Evolutionary conservation across 2,329 filamentous ascomycete genomes (phyloP), one percentile per base, ranked within the genome.

Genomic region (Corinectria fuckeliana): DNA sequence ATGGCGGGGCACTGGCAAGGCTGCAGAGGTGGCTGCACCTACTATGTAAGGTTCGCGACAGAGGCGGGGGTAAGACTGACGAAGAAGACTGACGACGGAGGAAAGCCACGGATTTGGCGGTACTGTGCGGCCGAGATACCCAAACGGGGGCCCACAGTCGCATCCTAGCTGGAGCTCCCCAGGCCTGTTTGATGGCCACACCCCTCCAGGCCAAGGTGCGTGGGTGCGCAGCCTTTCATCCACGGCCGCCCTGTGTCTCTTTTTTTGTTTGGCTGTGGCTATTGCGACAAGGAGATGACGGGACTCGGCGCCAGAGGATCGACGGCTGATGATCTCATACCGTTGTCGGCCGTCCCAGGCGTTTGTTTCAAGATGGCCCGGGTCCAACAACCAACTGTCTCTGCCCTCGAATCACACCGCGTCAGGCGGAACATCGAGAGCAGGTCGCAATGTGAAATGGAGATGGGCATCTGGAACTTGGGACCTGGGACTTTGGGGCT

Each of bases 251-350:
- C 21, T 55, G 42, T 50, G 10, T 11, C 60, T 54, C 63, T 58
- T 64, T 21, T 14, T 45, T 53, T 68, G 41, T 50, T 57, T 42
- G 59, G 62, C 64, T 62, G 52, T 58, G 60, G 42, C 60, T 57
- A 64, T 57, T 65, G 60, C 23, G 8, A 45, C 61, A 64, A 54
- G 63, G 66, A 67, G 67, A 64, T 63, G 67, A 63, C 65, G 67
- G 67, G 67, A 70, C 58, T 70, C 64, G 66, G 68, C 63, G 68
- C 59, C 66, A 68, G 65, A 66, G 51, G 68, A 70, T 70, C 68
- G 66, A 70, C 68, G 61, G 63, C 61, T 64, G 66, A 70, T 70
- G 68, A 70, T 70, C 68, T 70, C 68, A 70, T 70, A 70, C 68
- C 64, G 61, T 56, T 66, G 68, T 67, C 66, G 66, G 64, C 32